These are phyloP conservation scores for Phytophthora pistaciae DNA, from an alignment of 352 stramenopile species.

Conservation along the genomic window DNA sequence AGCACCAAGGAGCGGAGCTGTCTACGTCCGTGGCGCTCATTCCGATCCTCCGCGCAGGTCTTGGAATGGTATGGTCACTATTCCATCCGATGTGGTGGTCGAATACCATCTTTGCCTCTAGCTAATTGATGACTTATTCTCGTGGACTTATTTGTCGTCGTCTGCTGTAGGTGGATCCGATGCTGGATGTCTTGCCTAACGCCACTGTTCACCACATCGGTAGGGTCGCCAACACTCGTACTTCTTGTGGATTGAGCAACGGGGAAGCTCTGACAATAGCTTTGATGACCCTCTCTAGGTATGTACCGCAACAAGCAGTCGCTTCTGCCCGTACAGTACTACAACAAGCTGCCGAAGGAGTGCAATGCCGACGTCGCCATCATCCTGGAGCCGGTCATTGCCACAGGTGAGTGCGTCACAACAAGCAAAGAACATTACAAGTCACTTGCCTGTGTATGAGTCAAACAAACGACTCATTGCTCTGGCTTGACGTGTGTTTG, in stretches of 20 bases:
- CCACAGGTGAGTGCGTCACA: constrained; percentile 71
- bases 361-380: constrained; percentile 94
- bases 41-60: constrained; percentile 94
- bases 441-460: background rate
- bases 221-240: constrained; percentile 53
- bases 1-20: constrained; percentile 89
- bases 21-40: constrained; percentile 94
- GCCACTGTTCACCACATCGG: constrained; percentile 98
- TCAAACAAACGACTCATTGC: background rate
- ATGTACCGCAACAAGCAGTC: constrained; percentile 94
- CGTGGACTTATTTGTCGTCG: constrained; percentile 10
- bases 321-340: constrained; percentile 98
- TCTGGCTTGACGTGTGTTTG: background rate
- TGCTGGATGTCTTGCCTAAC: constrained; percentile 97
- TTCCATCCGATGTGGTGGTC: background rate
- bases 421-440: background rate
- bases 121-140: background rate
- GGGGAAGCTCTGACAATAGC: constrained; percentile 1
- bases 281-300: constrained; percentile 32
- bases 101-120: no score
- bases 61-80: constrained; percentile 79
- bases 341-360: constrained; percentile 98
- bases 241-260: constrained; percentile 1
- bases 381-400: constrained; percentile 97
- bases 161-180: constrained; percentile 91